Conservation (phyloP, 768 basidiomycete species). For the Boletellus sp. region DNA sequence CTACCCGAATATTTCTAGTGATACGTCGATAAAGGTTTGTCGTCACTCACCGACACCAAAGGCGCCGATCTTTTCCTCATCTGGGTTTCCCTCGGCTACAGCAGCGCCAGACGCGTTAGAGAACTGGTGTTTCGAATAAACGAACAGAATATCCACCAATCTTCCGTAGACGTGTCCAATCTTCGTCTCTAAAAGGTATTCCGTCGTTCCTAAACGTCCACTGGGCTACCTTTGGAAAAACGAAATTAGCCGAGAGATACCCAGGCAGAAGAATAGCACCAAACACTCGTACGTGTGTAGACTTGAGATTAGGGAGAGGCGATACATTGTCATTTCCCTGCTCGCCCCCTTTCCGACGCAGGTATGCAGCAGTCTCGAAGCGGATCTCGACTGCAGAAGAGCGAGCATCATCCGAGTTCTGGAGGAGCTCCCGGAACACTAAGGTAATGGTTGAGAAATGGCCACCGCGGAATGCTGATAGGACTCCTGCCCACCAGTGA, state of each 20-base stretch:
- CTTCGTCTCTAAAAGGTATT: conserved; percentile 55
- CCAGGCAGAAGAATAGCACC: neutral
- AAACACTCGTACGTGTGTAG: conserved; percentile 45
- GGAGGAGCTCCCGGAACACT: conserved; percentile 82
- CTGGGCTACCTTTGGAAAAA: conserved; percentile 53
- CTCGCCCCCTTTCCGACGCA: conserved; percentile 27
- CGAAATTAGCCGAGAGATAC: neutral
- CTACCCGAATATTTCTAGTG: conserved; percentile 24
- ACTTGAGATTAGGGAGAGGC: conserved; percentile 62
- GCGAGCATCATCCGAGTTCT: conserved; percentile 93
- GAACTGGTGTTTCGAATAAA: neutral
- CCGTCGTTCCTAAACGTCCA: conserved; percentile 93
- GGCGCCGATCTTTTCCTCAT: conserved; percentile 25
- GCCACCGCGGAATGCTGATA: neutral
- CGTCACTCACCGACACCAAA: conserved; percentile 22
- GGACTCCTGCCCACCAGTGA: conserved; percentile 56
- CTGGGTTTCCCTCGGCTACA: conserved; percentile 25
- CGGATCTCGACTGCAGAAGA: conserved; percentile 73
- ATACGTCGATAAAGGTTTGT: neutral
- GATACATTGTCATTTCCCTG: conserved; percentile 5
- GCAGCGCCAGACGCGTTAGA: neutral
- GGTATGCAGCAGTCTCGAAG: conserved; percentile 62
- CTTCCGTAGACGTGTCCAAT: conserved; percentile 17
- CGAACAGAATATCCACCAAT: conserved; percentile 4
- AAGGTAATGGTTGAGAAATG: neutral